Base-by-base conservation (phyloP, 331 rosid genomes). In the Pyrus hybrid region DNA sequence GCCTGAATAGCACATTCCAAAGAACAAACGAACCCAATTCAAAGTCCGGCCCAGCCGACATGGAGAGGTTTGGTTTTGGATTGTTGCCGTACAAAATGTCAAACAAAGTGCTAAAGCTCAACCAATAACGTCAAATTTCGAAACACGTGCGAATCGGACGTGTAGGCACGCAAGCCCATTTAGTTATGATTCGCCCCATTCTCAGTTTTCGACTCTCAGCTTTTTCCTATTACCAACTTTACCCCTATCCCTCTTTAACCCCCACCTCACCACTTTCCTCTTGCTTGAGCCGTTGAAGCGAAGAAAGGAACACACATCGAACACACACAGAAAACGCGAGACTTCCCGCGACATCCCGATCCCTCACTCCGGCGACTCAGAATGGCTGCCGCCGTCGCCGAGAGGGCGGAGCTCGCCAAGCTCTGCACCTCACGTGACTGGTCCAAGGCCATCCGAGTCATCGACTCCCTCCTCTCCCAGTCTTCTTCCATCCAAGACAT, bases 401-500 rank as follows among this genome's bases (percentile, higher is more conserved):
- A 90, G 85, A 85, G 96, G 53, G 82, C 73, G 33, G 87, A 92
- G 82, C 87, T 92, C 3, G 96, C 92, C 78, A 87, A 73, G 82
- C 86, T 86, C 43, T 92, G 97, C 78, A 82, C 83, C 87, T 90
- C 88, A 35, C 90, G 90, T 76, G 92, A 90, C 81, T 92, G 97
- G 96, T 92, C 97, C 86, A 92, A 87, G 74, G 96, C 94, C 73
- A 90, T 92, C 79, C 84, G 93, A 79, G 77, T 90, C 73, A 90
- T 90, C 69, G 96, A 92, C 86, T 87, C 90, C 28, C 79, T 92
- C 75, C 84, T 92, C 72, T 74, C 88, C 62, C 76, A 88, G 72
- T 88, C 88, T 33, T 78, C 78, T 72, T 78, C 89, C 29, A 85
- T 90, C 77, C 96, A 90, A 77, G 94, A 92, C 66, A 85, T 90